These are phyloP conservation scores for Kurtzmaniella quercitrusa DNA, from an alignment of 1,139 yeast genomes.

Conservation along the genomic window DNA sequence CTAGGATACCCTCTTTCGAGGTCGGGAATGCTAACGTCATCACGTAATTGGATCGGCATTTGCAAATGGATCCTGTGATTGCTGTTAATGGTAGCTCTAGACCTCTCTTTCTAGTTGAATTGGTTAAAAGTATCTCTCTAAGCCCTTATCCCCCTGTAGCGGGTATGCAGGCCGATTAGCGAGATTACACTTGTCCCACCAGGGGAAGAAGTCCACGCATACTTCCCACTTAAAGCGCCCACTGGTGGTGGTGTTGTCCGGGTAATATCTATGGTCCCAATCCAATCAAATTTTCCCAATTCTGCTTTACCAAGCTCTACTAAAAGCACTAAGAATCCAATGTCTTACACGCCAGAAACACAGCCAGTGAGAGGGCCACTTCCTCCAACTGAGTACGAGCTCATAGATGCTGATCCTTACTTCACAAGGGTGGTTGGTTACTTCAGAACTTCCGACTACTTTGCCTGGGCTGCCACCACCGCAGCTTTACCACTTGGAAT, in stretches of 20 bases:
- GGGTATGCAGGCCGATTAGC: background rate
- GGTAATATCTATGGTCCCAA: slow-evolving; percentile 1
- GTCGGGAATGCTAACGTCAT: slow-evolving; percentile 7
- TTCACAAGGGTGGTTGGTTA: slow-evolving; percentile 68
- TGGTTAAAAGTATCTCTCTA: too few species aligned
- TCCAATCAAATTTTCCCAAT: slow-evolving; percentile 7
- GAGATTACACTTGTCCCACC: too few species aligned
- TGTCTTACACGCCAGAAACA: slow-evolving; percentile 40
- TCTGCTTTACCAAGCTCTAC: slow-evolving; percentile 1
- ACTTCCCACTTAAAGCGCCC: background rate
- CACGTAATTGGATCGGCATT: slow-evolving; percentile 25
- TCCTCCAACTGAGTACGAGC: slow-evolving; percentile 42
- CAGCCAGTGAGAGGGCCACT: slow-evolving; percentile 44
- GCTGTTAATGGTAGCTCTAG: too few species aligned
- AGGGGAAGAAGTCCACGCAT: too few species aligned
- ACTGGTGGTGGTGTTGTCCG: background rate
- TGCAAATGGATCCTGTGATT: background rate
- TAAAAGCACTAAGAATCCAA: slow-evolving; percentile 11
- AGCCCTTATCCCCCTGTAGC: background rate
- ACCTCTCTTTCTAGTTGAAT: too few species aligned
- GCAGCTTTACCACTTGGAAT: slow-evolving; percentile 62
- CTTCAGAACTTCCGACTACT: slow-evolving; percentile 67
- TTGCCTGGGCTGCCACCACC: slow-evolving; percentile 60
- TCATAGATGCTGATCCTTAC: slow-evolving; percentile 79
- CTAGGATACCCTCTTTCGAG: slow-evolving; percentile 6